Conservation (phyloP, 73 alveolate genomes). For the Effrenium voratum region DNA sequence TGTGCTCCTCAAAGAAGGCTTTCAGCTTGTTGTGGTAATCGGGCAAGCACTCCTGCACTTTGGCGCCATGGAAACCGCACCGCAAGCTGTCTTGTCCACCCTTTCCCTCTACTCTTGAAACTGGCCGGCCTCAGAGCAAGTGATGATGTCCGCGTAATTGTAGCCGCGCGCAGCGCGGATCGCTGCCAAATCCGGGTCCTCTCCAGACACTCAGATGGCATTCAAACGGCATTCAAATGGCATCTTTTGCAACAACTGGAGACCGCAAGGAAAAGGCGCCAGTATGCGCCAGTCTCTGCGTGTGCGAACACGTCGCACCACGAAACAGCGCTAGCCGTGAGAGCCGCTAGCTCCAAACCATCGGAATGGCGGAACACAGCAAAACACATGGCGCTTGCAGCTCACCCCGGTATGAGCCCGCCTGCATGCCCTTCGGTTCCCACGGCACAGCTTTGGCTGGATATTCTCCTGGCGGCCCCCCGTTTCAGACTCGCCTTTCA, state of each 20-base stretch:
- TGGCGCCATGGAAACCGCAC: background rate
- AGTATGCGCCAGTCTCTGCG: too few species aligned
- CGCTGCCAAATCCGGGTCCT: conserved; percentile 42
- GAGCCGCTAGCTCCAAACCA: too few species aligned
- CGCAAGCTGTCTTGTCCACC: background rate
- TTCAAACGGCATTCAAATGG: background rate
- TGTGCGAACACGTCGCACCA: too few species aligned
- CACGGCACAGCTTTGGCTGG: conserved; percentile 90
- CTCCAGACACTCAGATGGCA: background rate
- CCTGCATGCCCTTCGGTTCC: conserved; percentile 90
- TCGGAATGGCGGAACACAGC: too few species aligned
- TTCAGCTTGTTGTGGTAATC: conserved; percentile 90
- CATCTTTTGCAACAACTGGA: too few species aligned
- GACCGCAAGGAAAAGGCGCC: too few species aligned
- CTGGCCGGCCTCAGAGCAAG: conserved; percentile 48
- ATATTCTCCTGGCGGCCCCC: background rate
- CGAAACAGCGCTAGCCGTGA: too few species aligned
- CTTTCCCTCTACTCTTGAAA: background rate
- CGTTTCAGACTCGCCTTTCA: background rate
- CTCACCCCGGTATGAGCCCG: too few species aligned
- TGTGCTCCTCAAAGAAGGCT: conserved; percentile 90
- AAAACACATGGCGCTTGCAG: too few species aligned
- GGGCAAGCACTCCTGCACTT: conserved; percentile 60
- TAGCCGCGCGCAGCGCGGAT: conserved; percentile 72
- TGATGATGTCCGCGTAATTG: conserved; percentile 93